These are phyloP conservation scores for Haematococcus lacustris DNA, from an alignment of 139 green algal genomes.

Conservation along the genomic window DNA sequence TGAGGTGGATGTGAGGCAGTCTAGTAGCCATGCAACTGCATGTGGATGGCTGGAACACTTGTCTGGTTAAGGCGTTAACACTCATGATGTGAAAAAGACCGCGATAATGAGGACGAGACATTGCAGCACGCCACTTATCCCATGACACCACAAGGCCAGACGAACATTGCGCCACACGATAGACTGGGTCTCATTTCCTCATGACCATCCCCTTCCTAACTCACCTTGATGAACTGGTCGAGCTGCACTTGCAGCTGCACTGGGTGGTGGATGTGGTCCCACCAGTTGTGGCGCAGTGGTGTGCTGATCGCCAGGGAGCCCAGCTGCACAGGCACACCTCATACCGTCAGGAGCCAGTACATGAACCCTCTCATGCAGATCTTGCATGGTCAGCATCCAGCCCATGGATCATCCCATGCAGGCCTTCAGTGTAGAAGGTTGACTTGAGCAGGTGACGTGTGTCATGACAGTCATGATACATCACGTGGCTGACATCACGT, in stretches of 20 bases:
- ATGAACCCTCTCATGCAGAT: not conserved
- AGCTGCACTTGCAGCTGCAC: slow-evolving; percentile 16
- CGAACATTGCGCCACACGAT: no score
- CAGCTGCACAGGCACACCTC: slow-evolving; percentile 10
- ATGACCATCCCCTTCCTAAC: no score
- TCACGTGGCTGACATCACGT: no score
- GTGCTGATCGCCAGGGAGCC: slow-evolving; percentile 12
- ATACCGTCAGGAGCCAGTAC: not conserved
- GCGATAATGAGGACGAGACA: no score
- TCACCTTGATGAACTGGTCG: slow-evolving; percentile 30
- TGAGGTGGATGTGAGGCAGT: no score
- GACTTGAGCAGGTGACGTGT: not conserved
- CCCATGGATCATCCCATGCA: not conserved
- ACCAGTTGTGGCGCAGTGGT: slow-evolving; percentile 28
- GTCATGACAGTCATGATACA: not conserved
- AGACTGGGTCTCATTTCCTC: not conserved
- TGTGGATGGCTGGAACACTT: not conserved
- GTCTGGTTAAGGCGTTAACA: not conserved
- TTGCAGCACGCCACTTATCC: not conserved
- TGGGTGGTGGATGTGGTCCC: slow-evolving; percentile 10
- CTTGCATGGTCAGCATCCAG: not conserved
- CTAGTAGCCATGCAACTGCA: no score
- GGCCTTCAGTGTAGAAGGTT: no score
- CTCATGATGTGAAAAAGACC: not conserved
- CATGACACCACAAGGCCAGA: no score